Conservation (phyloP, 352 stramenopile species). For the Phytophthora citrophthora region DNA sequence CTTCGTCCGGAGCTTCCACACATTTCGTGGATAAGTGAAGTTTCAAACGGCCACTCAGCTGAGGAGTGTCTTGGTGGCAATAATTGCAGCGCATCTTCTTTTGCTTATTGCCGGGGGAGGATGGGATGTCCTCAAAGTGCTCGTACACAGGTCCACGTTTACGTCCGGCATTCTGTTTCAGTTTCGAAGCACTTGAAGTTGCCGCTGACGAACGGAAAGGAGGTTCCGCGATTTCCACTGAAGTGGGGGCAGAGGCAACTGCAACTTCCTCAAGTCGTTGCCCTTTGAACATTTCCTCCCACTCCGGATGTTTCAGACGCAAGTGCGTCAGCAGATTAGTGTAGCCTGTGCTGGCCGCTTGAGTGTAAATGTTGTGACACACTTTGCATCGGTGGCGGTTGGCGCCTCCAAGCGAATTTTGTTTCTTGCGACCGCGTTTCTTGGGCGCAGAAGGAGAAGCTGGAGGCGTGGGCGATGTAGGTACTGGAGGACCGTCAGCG, state of each 20-base stretch:
- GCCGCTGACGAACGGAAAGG: slow-evolving; percentile 7
- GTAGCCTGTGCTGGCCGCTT: slow-evolving; percentile 42
- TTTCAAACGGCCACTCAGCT: slow-evolving; percentile 43
- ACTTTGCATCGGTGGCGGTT: slow-evolving; percentile 44
- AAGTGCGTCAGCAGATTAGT: slow-evolving; percentile 50
- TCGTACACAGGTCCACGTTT: slow-evolving; percentile 46
- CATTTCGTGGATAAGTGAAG: slow-evolving; percentile 32
- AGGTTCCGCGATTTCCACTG: background rate
- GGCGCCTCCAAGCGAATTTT: slow-evolving; percentile 12
- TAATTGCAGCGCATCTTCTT: slow-evolving; percentile 45
- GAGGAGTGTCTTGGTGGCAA: slow-evolving; percentile 33
- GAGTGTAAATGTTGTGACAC: slow-evolving; percentile 41
- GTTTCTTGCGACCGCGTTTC: slow-evolving; percentile 33
- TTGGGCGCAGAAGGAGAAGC: slow-evolving; percentile 5
- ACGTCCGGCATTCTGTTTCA: slow-evolving; percentile 18
- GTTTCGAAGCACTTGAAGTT: slow-evolving; percentile 22
- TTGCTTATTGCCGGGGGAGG: slow-evolving; percentile 5
- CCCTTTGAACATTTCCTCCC: slow-evolving; percentile 27
- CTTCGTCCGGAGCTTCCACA: slow-evolving; percentile 15
- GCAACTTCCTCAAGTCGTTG: slow-evolving; percentile 9
- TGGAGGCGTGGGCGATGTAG: background rate
- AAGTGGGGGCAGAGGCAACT: background rate
- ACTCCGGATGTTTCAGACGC: slow-evolving; percentile 45
- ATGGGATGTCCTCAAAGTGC: slow-evolving; percentile 39
- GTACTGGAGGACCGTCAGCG: background rate